Conservation (phyloP, 106 monocot genomes). For the Allium fistulosum region DNA sequence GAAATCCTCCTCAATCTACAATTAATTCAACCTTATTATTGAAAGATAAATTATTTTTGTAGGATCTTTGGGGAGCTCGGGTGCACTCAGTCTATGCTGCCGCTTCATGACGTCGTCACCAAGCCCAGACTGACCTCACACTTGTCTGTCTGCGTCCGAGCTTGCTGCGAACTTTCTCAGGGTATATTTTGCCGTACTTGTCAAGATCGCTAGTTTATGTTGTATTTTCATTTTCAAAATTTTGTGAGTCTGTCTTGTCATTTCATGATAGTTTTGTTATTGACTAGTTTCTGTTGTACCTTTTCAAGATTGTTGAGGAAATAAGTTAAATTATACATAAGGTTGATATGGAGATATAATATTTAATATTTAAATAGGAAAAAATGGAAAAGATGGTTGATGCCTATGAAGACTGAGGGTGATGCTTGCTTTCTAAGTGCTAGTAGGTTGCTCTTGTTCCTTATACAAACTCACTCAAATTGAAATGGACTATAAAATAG, state of each 20-base stretch:
- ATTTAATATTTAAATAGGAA: constrained; percentile 12
- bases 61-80: constrained; percentile 49
- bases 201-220: constrained; percentile 73
- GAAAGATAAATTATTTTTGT: background rate
- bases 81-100: constrained; percentile 45
- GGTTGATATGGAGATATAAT: too few relatives aligned
- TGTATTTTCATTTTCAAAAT: background rate
- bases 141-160: constrained; percentile 56
- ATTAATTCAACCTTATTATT: background rate
- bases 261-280: too few relatives aligned
- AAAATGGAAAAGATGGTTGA: constrained; percentile 19
- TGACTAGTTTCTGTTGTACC: background rate
- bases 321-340: background rate
- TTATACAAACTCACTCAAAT: constrained; percentile 1
- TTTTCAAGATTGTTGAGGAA: background rate
- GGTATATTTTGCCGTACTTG: constrained; percentile 84
- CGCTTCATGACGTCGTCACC: constrained; percentile 47
- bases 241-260: too few relatives aligned
- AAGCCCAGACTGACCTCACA: constrained; percentile 59
- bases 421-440: constrained; percentile 7
- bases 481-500: background rate
- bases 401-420: constrained; percentile 6
- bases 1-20: background rate
- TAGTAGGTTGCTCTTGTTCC: constrained; percentile 11
- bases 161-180: constrained; percentile 90